Conservation (phyloP, 352 stramenopile genomes). For the Phytopythium litorale region DNA sequence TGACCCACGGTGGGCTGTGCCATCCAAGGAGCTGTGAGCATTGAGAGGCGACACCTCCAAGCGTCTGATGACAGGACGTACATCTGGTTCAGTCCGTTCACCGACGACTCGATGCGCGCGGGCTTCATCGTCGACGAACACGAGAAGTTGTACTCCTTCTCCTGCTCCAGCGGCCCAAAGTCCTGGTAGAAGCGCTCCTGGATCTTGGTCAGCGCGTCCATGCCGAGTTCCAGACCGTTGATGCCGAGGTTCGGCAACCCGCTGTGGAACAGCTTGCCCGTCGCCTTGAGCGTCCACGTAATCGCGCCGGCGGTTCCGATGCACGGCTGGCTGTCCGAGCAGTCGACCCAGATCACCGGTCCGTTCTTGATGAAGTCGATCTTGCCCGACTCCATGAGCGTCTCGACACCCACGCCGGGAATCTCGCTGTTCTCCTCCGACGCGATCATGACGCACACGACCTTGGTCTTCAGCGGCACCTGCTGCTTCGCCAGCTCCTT, state of each 20-base stretch:
- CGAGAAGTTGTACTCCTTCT: constrained; percentile 90
- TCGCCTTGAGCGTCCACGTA: constrained; percentile 89
- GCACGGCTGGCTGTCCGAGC: constrained; percentile 90
- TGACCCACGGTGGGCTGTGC: constrained; percentile 82
- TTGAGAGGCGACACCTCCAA: background rate
- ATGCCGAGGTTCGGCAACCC: constrained; percentile 88
- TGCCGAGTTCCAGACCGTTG: constrained; percentile 87
- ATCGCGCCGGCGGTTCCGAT: constrained; percentile 87
- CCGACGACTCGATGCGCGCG: constrained; percentile 75
- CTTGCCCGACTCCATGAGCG: constrained; percentile 81
- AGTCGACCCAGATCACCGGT: constrained; percentile 91
- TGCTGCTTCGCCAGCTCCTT: constrained; percentile 69
- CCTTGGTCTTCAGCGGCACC: constrained; percentile 64
- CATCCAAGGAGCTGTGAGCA: background rate
- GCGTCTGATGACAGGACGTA: constrained; percentile 17
- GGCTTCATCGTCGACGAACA: constrained; percentile 87
- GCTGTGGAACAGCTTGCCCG: constrained; percentile 91
- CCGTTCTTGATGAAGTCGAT: constrained; percentile 93
- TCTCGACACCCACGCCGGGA: constrained; percentile 86
- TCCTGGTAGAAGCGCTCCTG: constrained; percentile 90
- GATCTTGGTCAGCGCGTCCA: constrained; percentile 82
- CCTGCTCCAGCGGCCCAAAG: constrained; percentile 77
- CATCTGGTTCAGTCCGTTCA: constrained; percentile 84
- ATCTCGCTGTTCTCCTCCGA: constrained; percentile 87
- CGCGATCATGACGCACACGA: constrained; percentile 90